phyloP scores from a whole-genome alignment of 192 early-diverging fungal species.

The Coemansia sp. region DNA sequence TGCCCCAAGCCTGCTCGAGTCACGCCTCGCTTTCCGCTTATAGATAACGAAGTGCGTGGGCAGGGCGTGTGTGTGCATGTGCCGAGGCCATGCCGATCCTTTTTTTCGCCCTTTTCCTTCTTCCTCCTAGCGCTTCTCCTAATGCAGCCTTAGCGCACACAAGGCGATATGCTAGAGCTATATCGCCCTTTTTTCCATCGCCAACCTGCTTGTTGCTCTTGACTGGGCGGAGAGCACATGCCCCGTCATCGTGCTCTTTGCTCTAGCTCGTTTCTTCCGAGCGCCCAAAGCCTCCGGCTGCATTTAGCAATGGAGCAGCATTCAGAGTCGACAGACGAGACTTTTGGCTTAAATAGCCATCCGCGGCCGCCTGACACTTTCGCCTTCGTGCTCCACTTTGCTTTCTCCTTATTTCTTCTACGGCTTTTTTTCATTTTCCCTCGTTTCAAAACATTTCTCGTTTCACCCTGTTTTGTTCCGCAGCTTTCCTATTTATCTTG shows the following conservation, averaged over 20 bases:
- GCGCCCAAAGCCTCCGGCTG: not conserved
- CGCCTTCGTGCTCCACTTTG: not conserved
- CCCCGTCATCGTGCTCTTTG: not conserved
- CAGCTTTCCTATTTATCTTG: not conserved
- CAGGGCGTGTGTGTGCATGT: too few relatives aligned
- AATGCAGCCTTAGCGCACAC: too few relatives aligned
- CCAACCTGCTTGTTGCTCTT: too few relatives aligned
- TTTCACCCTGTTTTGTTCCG: not conserved
- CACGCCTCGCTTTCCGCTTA: not conserved
- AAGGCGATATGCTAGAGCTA: too few relatives aligned
- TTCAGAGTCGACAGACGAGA: not conserved
- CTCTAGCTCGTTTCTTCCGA: not conserved
- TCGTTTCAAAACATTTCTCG: conserved; percentile 1
- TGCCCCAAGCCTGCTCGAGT: not conserved
- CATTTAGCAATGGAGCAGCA: not conserved
- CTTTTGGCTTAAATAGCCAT: not conserved
- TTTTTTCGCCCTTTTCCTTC: too few relatives aligned
- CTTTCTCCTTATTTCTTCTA: not conserved
- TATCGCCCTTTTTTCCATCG: too few relatives aligned
- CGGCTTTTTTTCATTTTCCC: not conserved
- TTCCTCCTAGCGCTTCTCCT: too few relatives aligned
- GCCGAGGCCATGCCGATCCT: too few relatives aligned
- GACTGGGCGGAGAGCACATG: not conserved
- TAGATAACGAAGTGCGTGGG: too few relatives aligned
- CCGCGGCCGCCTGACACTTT: not conserved